Evolutionary conservation across 2,329 filamentous ascomycete genomes (phyloP).

Genomic region (Parastagonospora avenae): DNA sequence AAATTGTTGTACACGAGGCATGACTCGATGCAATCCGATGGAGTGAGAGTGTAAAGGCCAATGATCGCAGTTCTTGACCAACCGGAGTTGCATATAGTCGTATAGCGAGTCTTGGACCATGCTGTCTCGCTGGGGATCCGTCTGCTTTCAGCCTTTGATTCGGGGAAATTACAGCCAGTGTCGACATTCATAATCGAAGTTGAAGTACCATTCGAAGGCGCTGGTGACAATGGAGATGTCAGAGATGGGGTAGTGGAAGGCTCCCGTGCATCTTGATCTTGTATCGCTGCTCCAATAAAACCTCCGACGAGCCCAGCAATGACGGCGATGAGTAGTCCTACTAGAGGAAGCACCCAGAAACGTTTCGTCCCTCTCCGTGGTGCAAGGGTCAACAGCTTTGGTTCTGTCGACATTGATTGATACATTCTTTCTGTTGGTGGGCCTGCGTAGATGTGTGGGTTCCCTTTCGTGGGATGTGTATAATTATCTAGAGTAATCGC

Average conservation of each 20-base stretch:
- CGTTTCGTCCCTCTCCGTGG: background rate
- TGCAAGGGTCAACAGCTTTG: background rate
- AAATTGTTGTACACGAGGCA: background rate
- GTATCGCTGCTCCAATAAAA: slow-evolving; percentile 11
- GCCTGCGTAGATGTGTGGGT: too few relatives aligned
- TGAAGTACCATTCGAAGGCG: background rate
- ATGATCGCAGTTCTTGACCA: background rate
- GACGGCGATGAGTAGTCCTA: slow-evolving; percentile 5
- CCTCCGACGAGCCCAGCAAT: slow-evolving; percentile 11
- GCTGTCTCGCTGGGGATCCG: background rate
- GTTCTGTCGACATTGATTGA: background rate
- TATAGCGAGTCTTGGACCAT: background rate
- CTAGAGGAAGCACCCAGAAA: slow-evolving; percentile 1
- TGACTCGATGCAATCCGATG: background rate
- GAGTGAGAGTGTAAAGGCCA: background rate
- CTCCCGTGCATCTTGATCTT: background rate
- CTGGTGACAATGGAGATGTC: background rate
- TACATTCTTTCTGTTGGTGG: too few relatives aligned
- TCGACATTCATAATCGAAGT: background rate
- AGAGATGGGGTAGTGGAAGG: background rate
- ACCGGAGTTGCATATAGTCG: slow-evolving; percentile 1
- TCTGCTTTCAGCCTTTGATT: background rate
- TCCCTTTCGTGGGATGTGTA: too few relatives aligned
- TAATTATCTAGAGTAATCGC: too few relatives aligned
- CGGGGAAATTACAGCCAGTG: background rate